Percentiles rank a stretch among this genome's conserved stretches.
Evolutionary conservation across 2,329 filamentous ascomycete genomes (phyloP).

Genomic region (Ophiosphaerella herpotricha): DNA sequence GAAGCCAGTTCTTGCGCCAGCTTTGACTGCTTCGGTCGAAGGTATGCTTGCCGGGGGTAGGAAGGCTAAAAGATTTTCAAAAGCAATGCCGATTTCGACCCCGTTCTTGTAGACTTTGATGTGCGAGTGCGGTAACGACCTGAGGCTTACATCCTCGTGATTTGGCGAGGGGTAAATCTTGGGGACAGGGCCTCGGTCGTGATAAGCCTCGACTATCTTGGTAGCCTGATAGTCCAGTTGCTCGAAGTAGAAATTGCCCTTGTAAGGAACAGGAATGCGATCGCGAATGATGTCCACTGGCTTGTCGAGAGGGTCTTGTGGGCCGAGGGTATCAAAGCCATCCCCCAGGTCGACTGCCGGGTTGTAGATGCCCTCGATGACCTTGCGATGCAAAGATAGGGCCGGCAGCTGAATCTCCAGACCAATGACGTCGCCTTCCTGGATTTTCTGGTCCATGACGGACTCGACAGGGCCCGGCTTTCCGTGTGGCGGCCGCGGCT

Average conservation of each 20-base stretch:
- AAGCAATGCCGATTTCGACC: conserved; percentile 80
- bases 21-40: conserved; percentile 67
- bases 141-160: conserved; percentile 73
- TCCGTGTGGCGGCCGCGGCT: conserved; percentile 43
- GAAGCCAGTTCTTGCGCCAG: conserved; percentile 80
- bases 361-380: conserved; percentile 86
- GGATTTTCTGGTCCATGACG: conserved; percentile 73
- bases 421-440: conserved; percentile 91
- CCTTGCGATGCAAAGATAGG: conserved; percentile 81
- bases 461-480: conserved; percentile 44
- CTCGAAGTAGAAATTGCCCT: conserved; percentile 92
- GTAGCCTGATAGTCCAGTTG: conserved; percentile 85
- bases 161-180: conserved; percentile 77
- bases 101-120: conserved; percentile 96
- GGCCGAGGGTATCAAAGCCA: conserved; percentile 55
- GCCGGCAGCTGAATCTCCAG: conserved; percentile 90
- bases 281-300: conserved; percentile 87
- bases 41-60: conserved; percentile 85
- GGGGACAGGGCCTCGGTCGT: conserved; percentile 53
- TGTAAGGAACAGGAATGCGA: conserved; percentile 91
- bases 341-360: conserved; percentile 74
- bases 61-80: conserved; percentile 86
- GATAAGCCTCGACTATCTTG: conserved; percentile 78
- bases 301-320: conserved; percentile 50
- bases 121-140: conserved; percentile 82